phyloP scores from a whole-genome alignment of 2,329 filamentous ascomycete species.

The Penicillium occitanis region DNA sequence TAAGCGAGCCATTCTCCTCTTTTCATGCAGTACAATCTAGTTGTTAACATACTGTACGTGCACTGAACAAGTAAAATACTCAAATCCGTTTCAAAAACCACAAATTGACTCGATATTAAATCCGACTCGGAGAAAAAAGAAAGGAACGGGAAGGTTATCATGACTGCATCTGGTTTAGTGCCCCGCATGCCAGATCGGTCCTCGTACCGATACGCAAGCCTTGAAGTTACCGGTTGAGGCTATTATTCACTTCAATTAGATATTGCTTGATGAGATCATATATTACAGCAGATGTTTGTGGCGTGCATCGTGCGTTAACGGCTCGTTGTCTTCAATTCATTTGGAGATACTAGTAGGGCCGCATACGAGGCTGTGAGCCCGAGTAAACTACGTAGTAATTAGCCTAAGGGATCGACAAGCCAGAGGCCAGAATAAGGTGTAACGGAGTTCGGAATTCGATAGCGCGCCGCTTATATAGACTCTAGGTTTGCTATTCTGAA shows the following conservation, averaged over 20 bases:
- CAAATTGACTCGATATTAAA: constrained; percentile 1
- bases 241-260: neutral
- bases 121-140: constrained; percentile 11
- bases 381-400: neutral
- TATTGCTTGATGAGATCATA: neutral
- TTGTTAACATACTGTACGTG: neutral
- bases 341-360: neutral
- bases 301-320: too few relatives aligned
- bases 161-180: constrained; percentile 17
- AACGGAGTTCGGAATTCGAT: neutral
- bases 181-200: neutral
- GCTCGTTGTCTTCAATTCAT: neutral
- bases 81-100: neutral
- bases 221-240: neutral
- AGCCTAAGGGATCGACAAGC: neutral
- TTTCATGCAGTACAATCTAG: neutral
- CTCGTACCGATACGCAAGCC: neutral
- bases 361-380: neutral
- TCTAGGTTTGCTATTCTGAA: neutral
- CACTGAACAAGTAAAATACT: neutral
- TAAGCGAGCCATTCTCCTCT: neutral
- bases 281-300: neutral
- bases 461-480: neutral
- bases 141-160: constrained; percentile 13
- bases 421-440: neutral